Percentiles rank a stretch among this genome's conserved stretches.
These are phyloP conservation scores for Medicago lupulina DNA, from an alignment of 306 rosid genomes.

Conservation along the genomic window DNA sequence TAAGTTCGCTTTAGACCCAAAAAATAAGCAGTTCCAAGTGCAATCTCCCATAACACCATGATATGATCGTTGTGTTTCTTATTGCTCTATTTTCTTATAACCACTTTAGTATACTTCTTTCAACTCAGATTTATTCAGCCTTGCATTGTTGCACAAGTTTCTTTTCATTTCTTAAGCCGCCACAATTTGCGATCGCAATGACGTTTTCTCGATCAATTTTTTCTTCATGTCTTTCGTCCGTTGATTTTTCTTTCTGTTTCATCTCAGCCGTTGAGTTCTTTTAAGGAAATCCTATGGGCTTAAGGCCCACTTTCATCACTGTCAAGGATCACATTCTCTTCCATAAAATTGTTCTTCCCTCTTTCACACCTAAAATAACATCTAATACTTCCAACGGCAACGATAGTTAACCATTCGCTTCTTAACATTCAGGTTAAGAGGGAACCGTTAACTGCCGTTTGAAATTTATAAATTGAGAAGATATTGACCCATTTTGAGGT, in stretches of 20 bases:
- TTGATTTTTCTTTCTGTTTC: background rate
- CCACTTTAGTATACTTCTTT: background rate
- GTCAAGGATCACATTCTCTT: too few relatives aligned
- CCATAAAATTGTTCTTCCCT: too few relatives aligned
- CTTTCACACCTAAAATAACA: too few relatives aligned
- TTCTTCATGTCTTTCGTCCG: background rate
- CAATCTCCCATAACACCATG: conserved; percentile 97
- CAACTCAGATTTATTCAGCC: background rate
- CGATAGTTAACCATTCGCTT: too few relatives aligned
- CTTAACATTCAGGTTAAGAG: too few relatives aligned
- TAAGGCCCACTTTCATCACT: too few relatives aligned
- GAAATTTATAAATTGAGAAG: too few relatives aligned
- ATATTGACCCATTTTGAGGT: too few relatives aligned
- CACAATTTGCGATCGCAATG: background rate
- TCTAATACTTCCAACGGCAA: too few relatives aligned
- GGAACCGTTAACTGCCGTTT: too few relatives aligned
- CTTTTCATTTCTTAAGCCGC: background rate
- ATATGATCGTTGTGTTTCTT: conserved; percentile 33
- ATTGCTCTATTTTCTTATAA: background rate
- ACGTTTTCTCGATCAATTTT: background rate
- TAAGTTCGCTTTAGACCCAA: conserved; percentile 85
- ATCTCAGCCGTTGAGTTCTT: background rate
- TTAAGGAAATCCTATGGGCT: background rate
- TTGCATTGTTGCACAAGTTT: background rate
- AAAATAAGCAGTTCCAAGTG: conserved; percentile 87